Evolutionary conservation across 116 monocot species (phyloP), one percentile per base, ranked within the genome.

Genomic region (Papilionanthe hybrid): DNA sequence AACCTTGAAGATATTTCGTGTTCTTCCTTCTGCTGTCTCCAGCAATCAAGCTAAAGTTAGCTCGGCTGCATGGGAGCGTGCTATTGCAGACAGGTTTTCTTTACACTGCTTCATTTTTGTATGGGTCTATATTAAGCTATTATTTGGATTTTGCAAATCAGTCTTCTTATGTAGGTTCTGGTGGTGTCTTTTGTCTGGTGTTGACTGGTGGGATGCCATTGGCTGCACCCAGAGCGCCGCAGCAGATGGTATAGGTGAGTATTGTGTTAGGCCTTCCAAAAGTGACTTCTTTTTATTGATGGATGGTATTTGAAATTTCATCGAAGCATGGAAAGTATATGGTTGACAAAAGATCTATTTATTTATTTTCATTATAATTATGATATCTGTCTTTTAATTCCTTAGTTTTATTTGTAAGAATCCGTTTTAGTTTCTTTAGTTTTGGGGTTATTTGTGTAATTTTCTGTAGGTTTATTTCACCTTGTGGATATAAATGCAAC

Each of bases 191-290:
- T 85, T 99, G 85, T 90, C 86, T 75, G 99, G 89, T 66, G 89
- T 95, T 71, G 95, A 99, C 89, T 99, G 99, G 99, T 99, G 99
- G 99, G 99, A 99, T 92, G 99, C 93, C 42, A 94, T 99, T 82
- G 99, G 99, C 19, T 99, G 99, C 80, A 93, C 95, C 20, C 99
- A 99, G 76, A 99, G 99, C 84, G 99, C 99, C 79, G 93, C 95
- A 71, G 99, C 95, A 83, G 99, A 99, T 91, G 93, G 92, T 63
- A 93, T 95, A 69, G 99, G 99, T 99, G 86, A 73, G 89, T n/a
- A 79, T 63, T 18, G 15, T 72, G 8, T 77, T 81, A 4, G 69
- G 17, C 15, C 15, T 37, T 37, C 29, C 68, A 29, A 13, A 68
- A 12, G 37, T 37, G 37, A 10, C 5, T 37, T 69, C 37, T 69